A percentile compares a stretch with the other conserved stretches of the same genome.
Conservation (phyloP, 805 yeast species). For the Candida endomychidarum region DNA sequence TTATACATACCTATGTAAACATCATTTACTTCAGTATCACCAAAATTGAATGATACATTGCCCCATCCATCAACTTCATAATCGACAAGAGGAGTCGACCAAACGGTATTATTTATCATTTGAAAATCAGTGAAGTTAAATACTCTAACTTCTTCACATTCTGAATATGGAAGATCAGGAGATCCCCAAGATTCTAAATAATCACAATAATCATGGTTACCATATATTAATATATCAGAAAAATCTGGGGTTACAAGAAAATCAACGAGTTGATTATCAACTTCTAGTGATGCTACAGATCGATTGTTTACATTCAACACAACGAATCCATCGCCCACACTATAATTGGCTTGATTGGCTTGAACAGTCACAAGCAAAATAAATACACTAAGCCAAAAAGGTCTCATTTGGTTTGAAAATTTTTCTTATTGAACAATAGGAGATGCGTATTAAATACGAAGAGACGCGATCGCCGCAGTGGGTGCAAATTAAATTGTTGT, state of each 20-base stretch:
- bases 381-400: no score
- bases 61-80: background rate
- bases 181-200: no score
- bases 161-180: background rate
- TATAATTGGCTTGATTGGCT: no score
- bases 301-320: background rate
- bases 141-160: background rate
- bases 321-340: no score
- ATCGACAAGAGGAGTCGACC: constrained; percentile 4
- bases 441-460: no score
- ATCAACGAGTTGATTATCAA: background rate
- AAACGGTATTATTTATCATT: background rate
- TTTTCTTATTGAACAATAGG: no score
- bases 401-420: no score
- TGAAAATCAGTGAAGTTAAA: background rate
- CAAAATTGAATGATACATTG: background rate
- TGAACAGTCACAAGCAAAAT: no score
- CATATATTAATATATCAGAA: constrained; percentile 1
- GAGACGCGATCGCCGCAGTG: no score
- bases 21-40: background rate
- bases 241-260: background rate
- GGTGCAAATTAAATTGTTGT: no score
- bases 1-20: constrained; percentile 4
- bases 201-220: background rate
- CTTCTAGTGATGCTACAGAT: background rate